phyloP scores from a whole-genome alignment of 129 eudicot genomes.

The Arctium lappa region DNA sequence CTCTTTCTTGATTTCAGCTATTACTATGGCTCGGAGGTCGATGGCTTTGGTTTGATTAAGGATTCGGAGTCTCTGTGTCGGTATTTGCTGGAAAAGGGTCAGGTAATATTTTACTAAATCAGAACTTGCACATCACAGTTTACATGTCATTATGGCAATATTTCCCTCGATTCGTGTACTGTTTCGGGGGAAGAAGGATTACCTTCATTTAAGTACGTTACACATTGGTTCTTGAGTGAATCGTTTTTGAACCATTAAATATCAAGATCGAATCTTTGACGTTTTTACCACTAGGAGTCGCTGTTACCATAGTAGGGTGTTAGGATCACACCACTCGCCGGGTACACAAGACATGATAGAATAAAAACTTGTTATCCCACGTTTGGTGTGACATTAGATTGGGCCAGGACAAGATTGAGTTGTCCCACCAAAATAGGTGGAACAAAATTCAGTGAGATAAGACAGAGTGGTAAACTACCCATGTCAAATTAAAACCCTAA shows the following conservation, averaged over 20 bases:
- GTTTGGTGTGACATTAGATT: no score
- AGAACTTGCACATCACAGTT: not conserved
- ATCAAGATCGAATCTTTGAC: no score
- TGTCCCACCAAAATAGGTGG: not conserved
- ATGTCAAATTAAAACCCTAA: not conserved
- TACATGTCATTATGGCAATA: not conserved
- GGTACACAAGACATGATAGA: no score
- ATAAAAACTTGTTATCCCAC: no score
- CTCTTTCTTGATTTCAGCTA: conserved; percentile 92
- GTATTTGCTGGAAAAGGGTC: conserved; percentile 85
- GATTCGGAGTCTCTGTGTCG: conserved; percentile 90
- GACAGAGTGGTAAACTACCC: not conserved
- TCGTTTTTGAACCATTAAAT: no score
- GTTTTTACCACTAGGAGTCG: no score
- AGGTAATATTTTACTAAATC: conserved; percentile 43
- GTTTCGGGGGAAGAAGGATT: not conserved
- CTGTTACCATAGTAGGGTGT: no score
- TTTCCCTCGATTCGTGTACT: not conserved
- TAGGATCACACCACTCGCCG: no score
- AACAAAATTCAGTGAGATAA: not conserved
- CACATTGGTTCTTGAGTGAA: not conserved
- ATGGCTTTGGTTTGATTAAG: conserved; percentile 74
- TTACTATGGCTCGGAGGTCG: conserved; percentile 74
- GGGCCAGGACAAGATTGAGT: no score
- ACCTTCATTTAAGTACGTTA: not conserved